A percentile compares a stretch with the other conserved stretches of the same genome.
Evolutionary conservation across 768 basidiomycete species (phyloP).

Genomic region (Leccinum subgranulosum): DNA sequence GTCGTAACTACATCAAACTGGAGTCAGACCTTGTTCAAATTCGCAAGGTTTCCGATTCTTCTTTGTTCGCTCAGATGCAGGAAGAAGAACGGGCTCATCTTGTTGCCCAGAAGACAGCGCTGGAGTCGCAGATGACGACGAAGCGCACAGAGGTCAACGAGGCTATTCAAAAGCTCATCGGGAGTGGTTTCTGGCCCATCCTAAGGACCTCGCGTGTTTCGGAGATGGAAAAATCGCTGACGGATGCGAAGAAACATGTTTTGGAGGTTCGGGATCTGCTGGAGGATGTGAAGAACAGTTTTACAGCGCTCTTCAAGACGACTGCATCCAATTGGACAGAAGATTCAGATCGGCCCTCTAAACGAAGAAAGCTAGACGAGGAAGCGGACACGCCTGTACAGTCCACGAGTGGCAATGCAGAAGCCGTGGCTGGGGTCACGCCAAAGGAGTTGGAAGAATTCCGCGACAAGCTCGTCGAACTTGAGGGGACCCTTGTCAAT

Average conservation of each 20-base stretch:
- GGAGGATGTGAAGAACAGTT: slow-evolving; percentile 23
- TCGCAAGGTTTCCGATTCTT: slow-evolving; percentile 23
- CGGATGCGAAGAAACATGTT: slow-evolving; percentile 28
- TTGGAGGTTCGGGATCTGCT: slow-evolving; percentile 27
- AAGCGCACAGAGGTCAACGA: slow-evolving; percentile 35
- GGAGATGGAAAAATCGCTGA: slow-evolving; percentile 23
- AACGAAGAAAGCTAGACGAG: slow-evolving; percentile 25
- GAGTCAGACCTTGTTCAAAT: slow-evolving; percentile 33
- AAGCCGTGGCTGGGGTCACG: slow-evolving; percentile 1
- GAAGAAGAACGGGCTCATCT: slow-evolving; percentile 25
- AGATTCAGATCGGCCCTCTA: slow-evolving; percentile 24
- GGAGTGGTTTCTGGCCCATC: slow-evolving; percentile 40
- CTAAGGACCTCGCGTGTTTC: slow-evolving; percentile 23
- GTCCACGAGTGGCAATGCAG: neutral
- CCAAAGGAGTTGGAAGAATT: slow-evolving; percentile 26
- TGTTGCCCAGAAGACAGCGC: slow-evolving; percentile 16
- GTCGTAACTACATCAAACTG: slow-evolving; percentile 30
- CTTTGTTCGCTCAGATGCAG: slow-evolving; percentile 21
- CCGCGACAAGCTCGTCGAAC: slow-evolving; percentile 25
- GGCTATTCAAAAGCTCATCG: slow-evolving; percentile 29
- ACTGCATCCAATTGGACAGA: slow-evolving; percentile 7
- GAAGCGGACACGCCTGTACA: neutral
- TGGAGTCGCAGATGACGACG: slow-evolving; percentile 22
- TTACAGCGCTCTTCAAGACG: slow-evolving; percentile 20
- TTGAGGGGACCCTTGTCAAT: slow-evolving; percentile 30